phyloP scores from a whole-genome alignment of 768 basidiomycete genomes.

The Agaricus sinodeliciosus region DNA sequence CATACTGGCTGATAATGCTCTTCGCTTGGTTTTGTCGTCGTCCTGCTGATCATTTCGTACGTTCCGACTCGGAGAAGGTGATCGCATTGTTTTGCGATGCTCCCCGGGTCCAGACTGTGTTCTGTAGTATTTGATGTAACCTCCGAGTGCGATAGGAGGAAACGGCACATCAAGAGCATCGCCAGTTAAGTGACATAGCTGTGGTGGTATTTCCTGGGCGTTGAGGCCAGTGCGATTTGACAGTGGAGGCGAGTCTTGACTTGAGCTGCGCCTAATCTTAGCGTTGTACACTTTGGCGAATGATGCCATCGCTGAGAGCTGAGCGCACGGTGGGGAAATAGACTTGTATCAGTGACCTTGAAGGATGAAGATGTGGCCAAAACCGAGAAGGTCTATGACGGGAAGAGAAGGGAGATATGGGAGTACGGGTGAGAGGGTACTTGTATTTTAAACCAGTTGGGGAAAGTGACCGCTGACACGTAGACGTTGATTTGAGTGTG shows the following conservation, averaged over 20 bases:
- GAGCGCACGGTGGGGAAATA: neutral
- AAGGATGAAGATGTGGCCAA: neutral
- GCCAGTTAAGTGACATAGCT: conserved; percentile 8
- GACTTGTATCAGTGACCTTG: neutral
- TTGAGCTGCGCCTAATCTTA: conserved; percentile 5
- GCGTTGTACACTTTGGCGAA: conserved; percentile 5
- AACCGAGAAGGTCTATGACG: neutral
- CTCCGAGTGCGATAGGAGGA: conserved; percentile 31
- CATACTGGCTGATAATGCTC: conserved; percentile 2
- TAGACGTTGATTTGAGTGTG: neutral
- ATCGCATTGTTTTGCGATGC: neutral
- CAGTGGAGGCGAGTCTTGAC: neutral
- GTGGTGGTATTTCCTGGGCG: conserved; percentile 6
- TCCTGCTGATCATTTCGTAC: conserved; percentile 8
- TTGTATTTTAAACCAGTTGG: neutral
- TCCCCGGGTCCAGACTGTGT: conserved; percentile 10
- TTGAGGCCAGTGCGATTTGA: conserved; percentile 4
- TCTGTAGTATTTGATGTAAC: conserved; percentile 35
- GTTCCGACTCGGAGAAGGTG: conserved; percentile 1
- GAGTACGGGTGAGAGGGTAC: neutral
- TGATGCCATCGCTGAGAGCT: conserved; percentile 1
- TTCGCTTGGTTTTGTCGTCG: neutral
- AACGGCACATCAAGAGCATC: conserved; percentile 23
- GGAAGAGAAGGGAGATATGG: neutral
- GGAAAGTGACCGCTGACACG: conserved; percentile 1